phyloP scores from a whole-genome alignment of 2,329 filamentous ascomycete species.

The Alternaria hordeiaustralica region DNA sequence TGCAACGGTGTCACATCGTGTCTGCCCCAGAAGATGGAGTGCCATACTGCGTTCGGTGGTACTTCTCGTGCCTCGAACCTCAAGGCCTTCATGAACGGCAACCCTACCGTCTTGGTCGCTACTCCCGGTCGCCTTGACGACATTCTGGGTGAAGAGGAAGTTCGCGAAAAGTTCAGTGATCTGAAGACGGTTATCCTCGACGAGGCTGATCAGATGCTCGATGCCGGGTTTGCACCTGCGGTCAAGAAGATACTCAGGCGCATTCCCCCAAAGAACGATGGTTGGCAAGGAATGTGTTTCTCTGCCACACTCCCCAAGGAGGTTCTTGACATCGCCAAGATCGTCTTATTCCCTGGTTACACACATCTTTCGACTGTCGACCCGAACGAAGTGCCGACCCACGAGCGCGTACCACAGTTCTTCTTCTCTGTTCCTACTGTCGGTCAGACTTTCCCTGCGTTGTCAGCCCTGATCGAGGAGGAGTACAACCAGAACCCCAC shows the following conservation, averaged over 20 bases:
- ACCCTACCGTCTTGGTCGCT: slow-evolving; percentile 54
- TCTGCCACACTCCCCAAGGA: slow-evolving; percentile 55
- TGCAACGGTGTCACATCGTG: slow-evolving; percentile 53
- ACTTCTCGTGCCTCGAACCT: slow-evolving; percentile 43
- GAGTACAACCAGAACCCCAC: slow-evolving; percentile 50
- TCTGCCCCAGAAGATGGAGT: slow-evolving; percentile 49
- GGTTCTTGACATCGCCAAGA: slow-evolving; percentile 54
- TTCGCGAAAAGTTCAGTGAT: slow-evolving; percentile 55
- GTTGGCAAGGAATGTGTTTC: slow-evolving; percentile 60
- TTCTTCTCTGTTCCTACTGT: slow-evolving; percentile 53
- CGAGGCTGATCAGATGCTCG: slow-evolving; percentile 55
- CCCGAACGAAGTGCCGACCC: slow-evolving; percentile 53
- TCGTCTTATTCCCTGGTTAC: slow-evolving; percentile 53
- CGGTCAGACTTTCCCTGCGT: slow-evolving; percentile 53
- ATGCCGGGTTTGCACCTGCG: slow-evolving; percentile 61
- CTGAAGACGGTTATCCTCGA: slow-evolving; percentile 55
- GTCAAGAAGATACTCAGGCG: slow-evolving; percentile 59
- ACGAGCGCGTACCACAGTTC: slow-evolving; percentile 59
- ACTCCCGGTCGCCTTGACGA: slow-evolving; percentile 58
- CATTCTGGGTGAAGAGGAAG: slow-evolving; percentile 53
- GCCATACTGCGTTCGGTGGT: slow-evolving; percentile 55
- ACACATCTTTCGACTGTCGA: slow-evolving; percentile 54
- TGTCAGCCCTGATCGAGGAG: slow-evolving; percentile 54
- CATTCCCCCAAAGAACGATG: slow-evolving; percentile 58
- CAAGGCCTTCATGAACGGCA: slow-evolving; percentile 43